These are phyloP conservation scores for Intubia oerlemansii DNA, from an alignment of 2,329 filamentous ascomycete genomes.

Conservation along the genomic window DNA sequence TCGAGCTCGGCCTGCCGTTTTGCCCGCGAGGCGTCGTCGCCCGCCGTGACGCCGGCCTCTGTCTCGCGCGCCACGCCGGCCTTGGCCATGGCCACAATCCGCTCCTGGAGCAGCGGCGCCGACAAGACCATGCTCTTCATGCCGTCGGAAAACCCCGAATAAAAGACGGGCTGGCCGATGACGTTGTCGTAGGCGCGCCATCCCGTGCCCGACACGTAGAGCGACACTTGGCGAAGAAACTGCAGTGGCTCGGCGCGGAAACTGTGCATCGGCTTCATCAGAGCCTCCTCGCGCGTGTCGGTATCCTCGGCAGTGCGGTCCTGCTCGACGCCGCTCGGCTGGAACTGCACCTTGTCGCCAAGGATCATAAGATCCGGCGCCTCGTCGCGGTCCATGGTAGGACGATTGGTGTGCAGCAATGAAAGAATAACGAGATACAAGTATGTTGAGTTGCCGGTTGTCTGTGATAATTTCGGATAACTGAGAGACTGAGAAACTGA, in stretches of 20 bases:
- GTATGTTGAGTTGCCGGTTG: too few relatives aligned
- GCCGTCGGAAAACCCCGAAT: conserved; percentile 73
- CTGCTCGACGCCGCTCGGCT: conserved; percentile 44
- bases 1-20: conserved; percentile 45
- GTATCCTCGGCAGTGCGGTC: conserved; percentile 16
- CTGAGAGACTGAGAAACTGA: too few relatives aligned
- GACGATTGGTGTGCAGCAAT: too few relatives aligned
- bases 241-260: conserved; percentile 53
- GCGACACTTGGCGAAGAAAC: conserved; percentile 82
- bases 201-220: conserved; percentile 80
- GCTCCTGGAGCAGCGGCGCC: conserved; percentile 50
- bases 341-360: conserved; percentile 51
- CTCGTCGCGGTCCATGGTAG: conserved; percentile 24
- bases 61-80: conserved; percentile 57
- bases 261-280: conserved; percentile 68
- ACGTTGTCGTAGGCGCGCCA: conserved; percentile 89
- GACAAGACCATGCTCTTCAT: conserved; percentile 65
- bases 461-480: too few relatives aligned
- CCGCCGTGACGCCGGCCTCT: conserved; percentile 38
- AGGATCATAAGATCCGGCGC: conserved; percentile 62
- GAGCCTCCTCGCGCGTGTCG: conserved; percentile 40
- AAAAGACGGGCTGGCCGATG: conserved; percentile 85
- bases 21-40: conserved; percentile 21
- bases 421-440: too few relatives aligned
- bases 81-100: conserved; percentile 58